phyloP scores from a whole-genome alignment of 306 rosid species.

The Pueraria montana region DNA sequence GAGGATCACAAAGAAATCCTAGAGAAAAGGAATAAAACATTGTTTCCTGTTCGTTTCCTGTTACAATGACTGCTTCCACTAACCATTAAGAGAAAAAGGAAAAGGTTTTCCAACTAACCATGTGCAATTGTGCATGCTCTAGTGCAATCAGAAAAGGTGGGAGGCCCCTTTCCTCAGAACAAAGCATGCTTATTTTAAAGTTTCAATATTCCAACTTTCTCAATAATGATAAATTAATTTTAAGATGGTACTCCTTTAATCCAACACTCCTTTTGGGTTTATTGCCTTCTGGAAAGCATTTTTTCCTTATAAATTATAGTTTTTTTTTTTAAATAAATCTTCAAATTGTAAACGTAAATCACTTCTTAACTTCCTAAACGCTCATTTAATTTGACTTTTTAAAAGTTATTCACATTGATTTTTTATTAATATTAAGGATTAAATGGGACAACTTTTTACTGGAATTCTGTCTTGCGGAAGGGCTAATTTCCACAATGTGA shows the following conservation, averaged over 20 bases:
- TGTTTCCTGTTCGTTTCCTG: constrained; percentile 25
- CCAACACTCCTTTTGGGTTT: constrained; percentile 20
- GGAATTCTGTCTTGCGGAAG: too few species aligned
- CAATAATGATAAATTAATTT: not conserved
- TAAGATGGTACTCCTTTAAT: constrained; percentile 19
- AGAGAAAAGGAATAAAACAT: constrained; percentile 29
- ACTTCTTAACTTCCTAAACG: too few species aligned
- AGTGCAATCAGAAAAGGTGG: constrained; percentile 29
- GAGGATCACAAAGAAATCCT: constrained; percentile 41
- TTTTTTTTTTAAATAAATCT: not conserved
- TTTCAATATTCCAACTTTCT: not conserved
- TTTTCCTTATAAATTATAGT: not conserved
- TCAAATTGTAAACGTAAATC: not conserved
- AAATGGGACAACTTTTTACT: too few species aligned
- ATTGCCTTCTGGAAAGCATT: constrained; percentile 1
- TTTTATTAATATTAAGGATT: too few species aligned
- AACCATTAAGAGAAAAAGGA: constrained; percentile 36
- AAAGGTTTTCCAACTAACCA: constrained; percentile 35
- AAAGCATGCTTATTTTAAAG: constrained; percentile 38
- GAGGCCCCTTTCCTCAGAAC: constrained; percentile 36
- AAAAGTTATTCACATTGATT: too few species aligned
- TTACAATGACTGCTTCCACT: constrained; percentile 25
- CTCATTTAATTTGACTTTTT: not conserved
- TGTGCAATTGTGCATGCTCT: constrained; percentile 20
- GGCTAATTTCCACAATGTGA: too few species aligned